These are phyloP conservation scores for Metarhizium rileyi DNA, from an alignment of 2,329 filamentous ascomycete genomes.

Conservation along the genomic window DNA sequence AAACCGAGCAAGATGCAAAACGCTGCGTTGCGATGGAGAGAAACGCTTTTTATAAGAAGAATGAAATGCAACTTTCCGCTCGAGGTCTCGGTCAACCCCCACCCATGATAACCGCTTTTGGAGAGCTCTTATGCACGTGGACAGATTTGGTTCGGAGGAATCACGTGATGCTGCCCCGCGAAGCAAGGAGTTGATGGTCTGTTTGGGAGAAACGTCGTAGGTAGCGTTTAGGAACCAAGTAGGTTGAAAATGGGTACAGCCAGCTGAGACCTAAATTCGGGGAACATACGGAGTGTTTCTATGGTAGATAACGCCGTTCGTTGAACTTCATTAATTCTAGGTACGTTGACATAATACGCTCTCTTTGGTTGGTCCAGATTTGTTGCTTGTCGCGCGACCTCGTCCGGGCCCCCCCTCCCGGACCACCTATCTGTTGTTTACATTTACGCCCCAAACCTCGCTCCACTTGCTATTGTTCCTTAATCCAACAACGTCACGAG, in stretches of 20 bases:
- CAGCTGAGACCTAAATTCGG: too few species aligned
- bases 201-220: too few species aligned
- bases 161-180: conserved; percentile 20
- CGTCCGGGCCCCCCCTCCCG: background rate
- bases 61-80: background rate
- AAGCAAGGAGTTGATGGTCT: conserved; percentile 6
- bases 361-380: background rate
- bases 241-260: too few species aligned
- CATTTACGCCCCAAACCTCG: conserved; percentile 1
- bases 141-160: conserved; percentile 14
- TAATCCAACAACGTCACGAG: conserved; percentile 6
- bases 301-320: too few species aligned
- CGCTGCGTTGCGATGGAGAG: background rate
- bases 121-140: conserved; percentile 20
- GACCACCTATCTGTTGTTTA: conserved; percentile 1
- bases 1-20: background rate
- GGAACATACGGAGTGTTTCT: too few species aligned
- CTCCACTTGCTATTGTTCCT: conserved; percentile 11
- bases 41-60: background rate
- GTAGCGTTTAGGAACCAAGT: too few species aligned
- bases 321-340: too few species aligned
- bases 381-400: background rate
- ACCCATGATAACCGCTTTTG: conserved; percentile 2
- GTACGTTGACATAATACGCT: background rate
- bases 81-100: background rate